phyloP scores from a whole-genome alignment of 23 red algal species.

The Gracilariopsis chorda region DNA sequence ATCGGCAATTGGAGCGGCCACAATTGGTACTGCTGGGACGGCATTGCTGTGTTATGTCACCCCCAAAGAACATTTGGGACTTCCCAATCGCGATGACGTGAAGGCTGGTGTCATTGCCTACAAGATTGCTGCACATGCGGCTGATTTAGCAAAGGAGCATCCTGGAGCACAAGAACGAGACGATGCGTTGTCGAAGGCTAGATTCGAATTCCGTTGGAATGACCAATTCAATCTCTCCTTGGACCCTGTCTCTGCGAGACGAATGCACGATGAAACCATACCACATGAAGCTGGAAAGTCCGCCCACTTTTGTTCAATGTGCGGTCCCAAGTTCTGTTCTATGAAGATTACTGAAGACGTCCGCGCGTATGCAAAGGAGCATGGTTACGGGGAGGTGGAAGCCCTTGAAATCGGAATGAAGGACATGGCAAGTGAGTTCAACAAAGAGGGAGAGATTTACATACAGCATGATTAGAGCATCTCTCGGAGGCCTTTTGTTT shows the following conservation, averaged over 20 bases:
- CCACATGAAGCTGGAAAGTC: constrained; percentile 89
- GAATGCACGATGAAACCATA: constrained; percentile 95
- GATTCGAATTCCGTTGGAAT: constrained; percentile 98
- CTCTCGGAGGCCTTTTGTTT: no score
- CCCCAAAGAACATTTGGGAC: constrained; percentile 97
- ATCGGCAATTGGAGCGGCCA: constrained; percentile 94
- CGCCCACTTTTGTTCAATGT: constrained; percentile 99
- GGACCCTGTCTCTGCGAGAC: constrained; percentile 80
- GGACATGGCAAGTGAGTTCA: constrained; percentile 80
- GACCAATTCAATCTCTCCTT: constrained; percentile 98
- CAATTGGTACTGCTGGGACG: constrained; percentile 87
- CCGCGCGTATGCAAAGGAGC: constrained; percentile 78
- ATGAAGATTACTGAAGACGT: constrained; percentile 99
- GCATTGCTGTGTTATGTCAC: constrained; percentile 98
- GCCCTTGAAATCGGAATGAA: constrained; percentile 82
- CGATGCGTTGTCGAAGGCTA: constrained; percentile 88
- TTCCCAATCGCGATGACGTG: constrained; percentile 97
- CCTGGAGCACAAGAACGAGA: constrained; percentile 92
- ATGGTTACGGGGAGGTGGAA: constrained; percentile 82
- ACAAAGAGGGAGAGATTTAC: constrained; percentile 79
- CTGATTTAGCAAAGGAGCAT: constrained; percentile 91
- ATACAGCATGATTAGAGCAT: no score
- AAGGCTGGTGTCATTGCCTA: constrained; percentile 95
- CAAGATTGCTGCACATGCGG: constrained; percentile 98
- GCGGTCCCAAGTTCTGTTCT: constrained; percentile 97